Percentiles rank a stretch among this genome's conserved stretches.
These are phyloP conservation scores for Avena atlantica DNA, from an alignment of 176 grass and related monocot species.

Conservation along the genomic window DNA sequence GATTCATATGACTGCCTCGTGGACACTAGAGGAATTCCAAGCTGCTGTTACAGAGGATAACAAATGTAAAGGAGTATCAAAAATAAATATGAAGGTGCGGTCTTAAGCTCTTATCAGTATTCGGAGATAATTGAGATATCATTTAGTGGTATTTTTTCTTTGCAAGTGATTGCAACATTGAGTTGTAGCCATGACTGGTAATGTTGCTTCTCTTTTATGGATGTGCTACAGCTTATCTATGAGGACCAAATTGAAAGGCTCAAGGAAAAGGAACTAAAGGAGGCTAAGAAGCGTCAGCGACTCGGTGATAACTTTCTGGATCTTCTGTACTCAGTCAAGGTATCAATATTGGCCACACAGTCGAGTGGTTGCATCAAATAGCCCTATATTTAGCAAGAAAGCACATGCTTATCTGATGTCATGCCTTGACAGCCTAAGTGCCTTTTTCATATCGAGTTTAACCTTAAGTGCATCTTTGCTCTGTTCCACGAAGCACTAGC, in stretches of 20 bases:
- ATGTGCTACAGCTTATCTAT: constrained; percentile 79
- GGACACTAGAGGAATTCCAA: constrained; percentile 77
- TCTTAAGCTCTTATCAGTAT: constrained; percentile 8
- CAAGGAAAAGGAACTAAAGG: constrained; percentile 90
- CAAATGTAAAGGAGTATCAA: constrained; percentile 72
- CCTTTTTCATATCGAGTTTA: not conserved
- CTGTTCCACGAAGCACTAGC: not conserved
- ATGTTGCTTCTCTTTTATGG: constrained; percentile 33
- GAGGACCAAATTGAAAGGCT: constrained; percentile 93
- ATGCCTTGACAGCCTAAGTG: not conserved
- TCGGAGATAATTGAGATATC: constrained; percentile 8
- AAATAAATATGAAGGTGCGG: constrained; percentile 79
- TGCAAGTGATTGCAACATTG: not conserved
- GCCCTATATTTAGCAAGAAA: constrained; percentile 10
- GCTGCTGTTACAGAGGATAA: constrained; percentile 64
- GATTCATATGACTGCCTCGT: constrained; percentile 74
- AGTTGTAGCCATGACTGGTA: constrained; percentile 12
- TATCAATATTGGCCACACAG: constrained; percentile 31
- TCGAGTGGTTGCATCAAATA: constrained; percentile 29
- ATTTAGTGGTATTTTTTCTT: constrained; percentile 10
- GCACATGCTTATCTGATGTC: not conserved
- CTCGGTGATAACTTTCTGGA: constrained; percentile 95
- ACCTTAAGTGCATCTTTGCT: not conserved
- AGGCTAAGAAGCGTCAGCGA: constrained; percentile 82
- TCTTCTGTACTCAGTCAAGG: constrained; percentile 92